Base-by-base conservation (phyloP, 495 filamentous ascomycete genomes). In the Usnea hakonensis region DNA sequence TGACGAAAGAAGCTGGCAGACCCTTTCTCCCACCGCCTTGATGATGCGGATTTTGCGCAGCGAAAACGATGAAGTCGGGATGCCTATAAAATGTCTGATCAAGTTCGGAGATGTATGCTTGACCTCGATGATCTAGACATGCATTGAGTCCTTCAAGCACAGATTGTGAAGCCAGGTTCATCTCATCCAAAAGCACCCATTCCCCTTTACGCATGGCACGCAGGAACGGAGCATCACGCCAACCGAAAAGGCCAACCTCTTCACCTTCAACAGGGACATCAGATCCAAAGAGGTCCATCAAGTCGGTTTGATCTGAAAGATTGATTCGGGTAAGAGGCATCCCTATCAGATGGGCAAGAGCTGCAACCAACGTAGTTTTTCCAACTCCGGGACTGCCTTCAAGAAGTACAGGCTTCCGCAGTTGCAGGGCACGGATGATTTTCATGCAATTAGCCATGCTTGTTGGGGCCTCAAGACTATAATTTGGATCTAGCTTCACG, bases 161-260 rank as follows among this genome's bases (percentile, higher is more conserved):
- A 8, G 92, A 95, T 70, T 97, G 95, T 0, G 95, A 97, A 4
- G 95, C 95, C 56, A 99, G 70, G 68, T 99, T 99, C 95, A 99
- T 97, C 78, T 99, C 95, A 72, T 99, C 95, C 1, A 99, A 77
- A 11, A 99, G 76, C 10, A 97, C 93, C 95, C 95, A 99, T 65
- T 92, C 85, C 16, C 95, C 95, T 52, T 83, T 85, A 71, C 95
- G 92, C 93, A 99, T 97, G 11, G 95, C 95, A 71, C 87, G 86
- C 38, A 99, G 76, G 70, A 97, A 99, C 2, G 95, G 91, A 17
- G 91, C 95, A 73, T 97, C 92, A 62, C 91, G 84, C 95, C 95
- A 99, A 7, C 85, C 84, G 65, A 99, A 99, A 58, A 88, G 85
- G 3, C 95, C 94, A 23, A 89, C 85, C 68, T 88, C 83, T 0